A percentile compares a stretch with the other conserved stretches of the same genome.
Evolutionary conservation across 2,329 filamentous ascomycete genomes (phyloP).

Genomic region (Fusarium sp.): DNA sequence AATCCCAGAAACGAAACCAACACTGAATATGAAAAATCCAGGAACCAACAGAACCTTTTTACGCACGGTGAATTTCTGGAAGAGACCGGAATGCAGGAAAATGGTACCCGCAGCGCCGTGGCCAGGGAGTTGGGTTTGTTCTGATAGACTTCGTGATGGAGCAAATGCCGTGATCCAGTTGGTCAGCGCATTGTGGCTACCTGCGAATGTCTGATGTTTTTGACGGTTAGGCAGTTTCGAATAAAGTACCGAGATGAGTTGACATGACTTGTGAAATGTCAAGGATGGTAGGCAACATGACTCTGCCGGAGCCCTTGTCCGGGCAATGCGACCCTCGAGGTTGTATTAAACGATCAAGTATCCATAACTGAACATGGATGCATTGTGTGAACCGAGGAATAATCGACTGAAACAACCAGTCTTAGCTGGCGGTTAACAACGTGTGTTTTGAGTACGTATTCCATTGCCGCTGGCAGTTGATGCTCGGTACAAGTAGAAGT

Average conservation of each 20-base stretch:
- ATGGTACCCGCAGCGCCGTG: conserved; percentile 25
- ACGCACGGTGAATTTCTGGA: conserved; percentile 2
- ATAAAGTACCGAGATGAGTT: conserved; percentile 3
- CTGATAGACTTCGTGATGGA: conserved; percentile 18
- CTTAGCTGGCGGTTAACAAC: conserved; percentile 6
- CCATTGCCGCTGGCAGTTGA: conserved; percentile 1
- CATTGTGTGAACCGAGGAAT: conserved; percentile 6
- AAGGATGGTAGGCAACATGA: conserved; percentile 7
- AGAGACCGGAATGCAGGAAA: conserved; percentile 6
- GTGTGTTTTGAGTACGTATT: background rate
- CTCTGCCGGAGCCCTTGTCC: conserved; percentile 24
- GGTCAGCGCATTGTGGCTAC: conserved; percentile 22
- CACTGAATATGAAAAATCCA: background rate
- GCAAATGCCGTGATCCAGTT: conserved; percentile 1
- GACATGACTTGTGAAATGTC: conserved; percentile 14
- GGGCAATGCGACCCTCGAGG: conserved; percentile 18
- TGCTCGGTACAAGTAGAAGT: background rate
- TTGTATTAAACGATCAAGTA: conserved; percentile 13
- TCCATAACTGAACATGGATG: conserved; percentile 1
- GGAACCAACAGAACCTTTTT: conserved; percentile 24
- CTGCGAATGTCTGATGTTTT: background rate
- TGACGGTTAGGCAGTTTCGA: conserved; percentile 4
- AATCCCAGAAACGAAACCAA: conserved; percentile 9
- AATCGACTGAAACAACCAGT: conserved; percentile 28
- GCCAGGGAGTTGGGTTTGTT: conserved; percentile 35